Evolutionary conservation across 2,329 filamentous ascomycete species (phyloP), one percentile per base, ranked within the genome.

Genomic region (Hypoxylon sp.): DNA sequence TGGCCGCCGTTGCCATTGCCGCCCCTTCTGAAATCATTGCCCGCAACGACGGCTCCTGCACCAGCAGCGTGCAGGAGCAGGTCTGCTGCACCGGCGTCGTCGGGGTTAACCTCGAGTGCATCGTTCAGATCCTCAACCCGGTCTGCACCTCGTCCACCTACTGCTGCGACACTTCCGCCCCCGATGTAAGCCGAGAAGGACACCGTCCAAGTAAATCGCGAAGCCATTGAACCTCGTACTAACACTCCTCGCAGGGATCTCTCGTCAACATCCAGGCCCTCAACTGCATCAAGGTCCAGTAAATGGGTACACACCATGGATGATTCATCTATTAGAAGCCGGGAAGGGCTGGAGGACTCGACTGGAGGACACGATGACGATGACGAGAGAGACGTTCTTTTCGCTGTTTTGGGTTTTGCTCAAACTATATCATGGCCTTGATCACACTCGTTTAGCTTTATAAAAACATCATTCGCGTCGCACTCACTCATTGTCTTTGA

Each of bases 1-100:
- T 63, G 57, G 60, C 60, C 47, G 40, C 60, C 4, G 60, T 58
- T 50, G 60, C 60, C 57, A 46, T 42, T 24, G 60, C 60, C 27
- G 60, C 43, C 49, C 60, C 60, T 23, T 20, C 60, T 8, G 60
- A 63, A 10, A 18, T 60, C n/a, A 6, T 29, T 15, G 49, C 23
- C 24, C 60, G 60, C 48, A 63, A 46, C 17, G 26, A 15, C 4
- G 41, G 48, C 21, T 24, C 17, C 23, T 63, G 60, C 57, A 33
- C 7, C 47, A 60, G 47, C 57, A 23, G 17, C 7, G 42, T 52
- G 50, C 60, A 55, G 3, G 38, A 48, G 37, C 17, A 55, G 27
- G 35, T 58, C 7, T 63, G 60, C 60, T 63, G 60, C 47, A 40
- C 40, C 23, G 17, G 27, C 11, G 6, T 58, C 29, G 26, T 33